These are phyloP conservation scores for Hyaloscypha bicolor DNA, from an alignment of 495 filamentous ascomycete genomes.

Conservation along the genomic window DNA sequence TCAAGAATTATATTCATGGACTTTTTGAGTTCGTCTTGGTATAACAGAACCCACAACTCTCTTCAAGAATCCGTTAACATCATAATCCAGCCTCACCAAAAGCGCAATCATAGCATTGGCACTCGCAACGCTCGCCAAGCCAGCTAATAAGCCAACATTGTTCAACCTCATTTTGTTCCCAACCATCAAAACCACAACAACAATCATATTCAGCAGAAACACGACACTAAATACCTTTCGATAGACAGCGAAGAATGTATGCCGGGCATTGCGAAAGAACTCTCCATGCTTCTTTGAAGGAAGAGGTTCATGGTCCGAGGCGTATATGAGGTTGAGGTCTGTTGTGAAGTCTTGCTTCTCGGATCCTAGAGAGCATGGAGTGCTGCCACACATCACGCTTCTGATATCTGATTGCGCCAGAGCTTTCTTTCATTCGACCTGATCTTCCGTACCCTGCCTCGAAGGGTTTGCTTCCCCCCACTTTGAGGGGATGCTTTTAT, in stretches of 20 bases:
- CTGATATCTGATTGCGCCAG: too few relatives aligned
- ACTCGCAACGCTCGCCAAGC: constrained; percentile 42
- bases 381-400: too few relatives aligned
- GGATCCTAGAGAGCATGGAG: too few relatives aligned
- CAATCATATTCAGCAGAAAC: constrained; percentile 27
- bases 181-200: constrained; percentile 1
- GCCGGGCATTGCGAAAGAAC: constrained; percentile 17
- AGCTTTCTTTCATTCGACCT: too few relatives aligned
- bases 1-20: not conserved
- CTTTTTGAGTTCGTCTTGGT: too few relatives aligned
- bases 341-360: too few relatives aligned
- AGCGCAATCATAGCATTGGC: constrained; percentile 51
- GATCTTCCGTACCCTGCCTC: too few relatives aligned
- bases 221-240: constrained; percentile 24
- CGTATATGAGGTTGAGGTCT: too few relatives aligned
- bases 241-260: constrained; percentile 26
- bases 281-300: constrained; percentile 1
- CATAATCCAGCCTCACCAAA: constrained; percentile 71
- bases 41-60: not conserved
- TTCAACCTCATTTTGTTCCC: not conserved
- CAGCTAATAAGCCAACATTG: constrained; percentile 4
- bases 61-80: constrained; percentile 72
- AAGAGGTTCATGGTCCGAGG: not conserved
- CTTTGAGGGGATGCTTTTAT: too few relatives aligned
- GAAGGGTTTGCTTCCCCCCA: too few relatives aligned